phyloP scores from a whole-genome alignment of 345 rosid species.

The Bretschneidera sinensis region DNA sequence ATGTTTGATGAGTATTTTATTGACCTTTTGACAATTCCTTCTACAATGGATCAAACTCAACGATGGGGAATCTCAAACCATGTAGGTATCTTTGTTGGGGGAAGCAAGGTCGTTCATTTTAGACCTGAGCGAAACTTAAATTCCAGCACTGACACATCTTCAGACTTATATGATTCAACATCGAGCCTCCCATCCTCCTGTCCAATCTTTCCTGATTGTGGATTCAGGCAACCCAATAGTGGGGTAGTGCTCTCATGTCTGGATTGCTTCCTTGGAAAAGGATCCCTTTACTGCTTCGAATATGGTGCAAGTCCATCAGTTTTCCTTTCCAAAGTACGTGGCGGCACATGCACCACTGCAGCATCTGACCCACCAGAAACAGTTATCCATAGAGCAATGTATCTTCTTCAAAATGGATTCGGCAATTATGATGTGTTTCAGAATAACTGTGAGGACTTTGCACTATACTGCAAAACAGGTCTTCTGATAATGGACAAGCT shows the following conservation, averaged over 20 bases:
- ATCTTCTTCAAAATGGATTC: slow-evolving; percentile 96
- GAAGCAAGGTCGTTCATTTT: slow-evolving; percentile 97
- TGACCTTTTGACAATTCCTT: background rate
- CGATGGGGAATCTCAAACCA: slow-evolving; percentile 9
- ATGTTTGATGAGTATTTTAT: background rate
- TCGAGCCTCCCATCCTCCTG: slow-evolving; percentile 47
- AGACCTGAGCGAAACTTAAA: slow-evolving; percentile 53
- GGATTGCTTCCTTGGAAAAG: slow-evolving; percentile 80
- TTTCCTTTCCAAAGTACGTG: slow-evolving; percentile 71
- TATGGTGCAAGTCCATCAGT: slow-evolving; percentile 63
- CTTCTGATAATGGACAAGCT: slow-evolving; percentile 61
- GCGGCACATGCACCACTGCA: slow-evolving; percentile 94
- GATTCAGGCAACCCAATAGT: slow-evolving; percentile 71
- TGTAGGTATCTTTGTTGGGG: slow-evolving; percentile 91
- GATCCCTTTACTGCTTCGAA: slow-evolving; percentile 73
- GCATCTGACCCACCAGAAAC: slow-evolving; percentile 50
- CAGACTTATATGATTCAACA: slow-evolving; percentile 35
- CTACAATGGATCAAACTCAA: slow-evolving; percentile 7
- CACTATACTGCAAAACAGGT: slow-evolving; percentile 90
- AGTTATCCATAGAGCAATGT: slow-evolving; percentile 85
- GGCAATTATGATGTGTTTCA: slow-evolving; percentile 79
- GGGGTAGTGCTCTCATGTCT: slow-evolving; percentile 88
- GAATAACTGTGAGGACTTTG: slow-evolving; percentile 95
- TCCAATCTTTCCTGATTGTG: slow-evolving; percentile 78
- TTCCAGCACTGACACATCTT: slow-evolving; percentile 32